Evolutionary conservation across 2,329 filamentous ascomycete species (phyloP).

Genomic region (Penicillium sp.): DNA sequence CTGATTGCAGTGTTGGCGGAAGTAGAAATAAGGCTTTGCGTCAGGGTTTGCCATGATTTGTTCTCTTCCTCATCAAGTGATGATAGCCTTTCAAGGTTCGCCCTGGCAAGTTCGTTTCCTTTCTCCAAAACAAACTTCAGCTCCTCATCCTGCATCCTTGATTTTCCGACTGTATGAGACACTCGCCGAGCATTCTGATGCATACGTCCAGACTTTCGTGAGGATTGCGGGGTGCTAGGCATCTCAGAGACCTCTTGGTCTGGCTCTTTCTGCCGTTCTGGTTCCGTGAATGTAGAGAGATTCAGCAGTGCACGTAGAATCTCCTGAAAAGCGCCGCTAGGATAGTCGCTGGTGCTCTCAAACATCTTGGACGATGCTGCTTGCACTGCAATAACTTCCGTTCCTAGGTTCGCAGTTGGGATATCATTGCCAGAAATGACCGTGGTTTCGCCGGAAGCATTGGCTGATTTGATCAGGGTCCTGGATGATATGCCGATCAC

Average conservation of each 20-base stretch:
- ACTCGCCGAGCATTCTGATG: constrained; percentile 40
- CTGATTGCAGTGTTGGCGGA: constrained; percentile 37
- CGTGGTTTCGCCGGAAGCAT: constrained; percentile 27
- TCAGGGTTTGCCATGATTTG: constrained; percentile 72
- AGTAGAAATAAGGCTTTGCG: constrained; percentile 50
- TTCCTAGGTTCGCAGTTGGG: constrained; percentile 61
- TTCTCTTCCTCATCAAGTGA: constrained; percentile 56
- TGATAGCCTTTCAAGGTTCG: constrained; percentile 71
- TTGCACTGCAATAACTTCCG: constrained; percentile 83
- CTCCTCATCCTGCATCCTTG: constrained; percentile 43
- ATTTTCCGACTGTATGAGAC: constrained; percentile 40
- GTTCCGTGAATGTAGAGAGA: constrained; percentile 51
- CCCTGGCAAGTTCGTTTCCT: constrained; percentile 65
- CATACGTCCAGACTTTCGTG: constrained; percentile 26
- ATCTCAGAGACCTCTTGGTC: constrained; percentile 53
- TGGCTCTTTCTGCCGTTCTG: constrained; percentile 47
- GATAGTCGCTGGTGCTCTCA: constrained; percentile 88
- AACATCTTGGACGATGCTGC: constrained; percentile 79
- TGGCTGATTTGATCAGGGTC: constrained; percentile 26
- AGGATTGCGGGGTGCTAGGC: constrained; percentile 22
- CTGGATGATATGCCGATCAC: constrained; percentile 56
- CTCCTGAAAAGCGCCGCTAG: constrained; percentile 72
- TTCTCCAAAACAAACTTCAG: constrained; percentile 62
- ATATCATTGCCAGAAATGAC: constrained; percentile 41
- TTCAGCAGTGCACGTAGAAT: constrained; percentile 71